A percentile compares a stretch with the other conserved stretches of the same genome.
Evolutionary conservation across 768 basidiomycete genomes (phyloP).

Genomic region (Naganishia friedmannii): DNA sequence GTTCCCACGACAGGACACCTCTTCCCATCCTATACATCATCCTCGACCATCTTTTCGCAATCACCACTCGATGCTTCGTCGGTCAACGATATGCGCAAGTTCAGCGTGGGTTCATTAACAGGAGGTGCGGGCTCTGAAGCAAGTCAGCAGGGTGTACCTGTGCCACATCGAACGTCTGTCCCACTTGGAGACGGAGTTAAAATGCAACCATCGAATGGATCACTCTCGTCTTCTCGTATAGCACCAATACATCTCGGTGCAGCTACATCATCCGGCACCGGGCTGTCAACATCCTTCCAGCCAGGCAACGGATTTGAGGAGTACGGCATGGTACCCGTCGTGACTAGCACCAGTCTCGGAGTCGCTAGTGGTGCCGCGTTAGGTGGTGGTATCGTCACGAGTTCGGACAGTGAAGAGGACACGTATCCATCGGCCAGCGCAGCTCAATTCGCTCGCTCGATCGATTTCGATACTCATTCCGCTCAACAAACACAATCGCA

Average conservation of each 20-base stretch:
- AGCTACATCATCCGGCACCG: neutral
- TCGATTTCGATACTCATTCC: slow-evolving; percentile 11
- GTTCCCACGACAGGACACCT: neutral
- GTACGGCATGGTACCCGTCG: slow-evolving; percentile 19
- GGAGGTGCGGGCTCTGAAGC: neutral
- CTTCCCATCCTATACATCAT: neutral
- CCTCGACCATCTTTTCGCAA: neutral
- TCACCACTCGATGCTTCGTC: neutral
- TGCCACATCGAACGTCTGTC: neutral
- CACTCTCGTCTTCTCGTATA: neutral
- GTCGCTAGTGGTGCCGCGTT: neutral
- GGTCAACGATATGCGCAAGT: neutral
- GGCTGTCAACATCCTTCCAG: neutral
- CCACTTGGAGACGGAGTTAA: neutral
- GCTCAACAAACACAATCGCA: neutral
- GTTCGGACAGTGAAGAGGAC: slow-evolving; percentile 15
- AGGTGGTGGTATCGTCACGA: slow-evolving; percentile 7
- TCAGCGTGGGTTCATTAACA: neutral
- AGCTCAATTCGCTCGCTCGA: neutral
- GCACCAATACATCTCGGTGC: neutral
- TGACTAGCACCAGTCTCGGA: neutral
- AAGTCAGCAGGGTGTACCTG: neutral
- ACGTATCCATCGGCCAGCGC: neutral
- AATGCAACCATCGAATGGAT: neutral
- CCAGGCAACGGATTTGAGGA: slow-evolving; percentile 9